Evolutionary conservation across 768 basidiomycete genomes (phyloP).

Genomic region (Clitopilus passeckerianus): DNA sequence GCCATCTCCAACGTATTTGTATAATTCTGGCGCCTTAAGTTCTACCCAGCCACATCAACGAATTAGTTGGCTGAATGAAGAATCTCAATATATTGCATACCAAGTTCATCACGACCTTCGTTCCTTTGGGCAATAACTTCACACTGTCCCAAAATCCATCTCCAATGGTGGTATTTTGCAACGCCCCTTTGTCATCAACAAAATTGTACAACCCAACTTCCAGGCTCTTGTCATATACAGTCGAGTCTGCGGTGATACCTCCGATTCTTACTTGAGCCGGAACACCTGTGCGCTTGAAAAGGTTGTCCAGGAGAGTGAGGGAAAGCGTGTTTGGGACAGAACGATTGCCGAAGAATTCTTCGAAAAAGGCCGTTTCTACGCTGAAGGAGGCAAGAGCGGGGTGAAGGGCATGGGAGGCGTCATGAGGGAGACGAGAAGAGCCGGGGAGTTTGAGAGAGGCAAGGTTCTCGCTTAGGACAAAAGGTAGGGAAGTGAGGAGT

Average conservation of each 20-base stretch:
- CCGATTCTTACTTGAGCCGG: slow-evolving; percentile 46
- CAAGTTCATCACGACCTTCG: slow-evolving; percentile 41
- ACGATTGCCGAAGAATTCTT: slow-evolving; percentile 42
- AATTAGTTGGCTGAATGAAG: not conserved
- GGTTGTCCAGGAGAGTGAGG: slow-evolving; percentile 37
- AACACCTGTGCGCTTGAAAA: slow-evolving; percentile 37
- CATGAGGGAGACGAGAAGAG: slow-evolving; percentile 33
- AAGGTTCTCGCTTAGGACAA: slow-evolving; percentile 1
- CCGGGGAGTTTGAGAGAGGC: slow-evolving; percentile 28
- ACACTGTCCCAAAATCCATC: slow-evolving; percentile 45
- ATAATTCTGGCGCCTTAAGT: slow-evolving; percentile 39
- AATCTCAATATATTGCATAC: slow-evolving; percentile 16
- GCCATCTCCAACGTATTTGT: slow-evolving; percentile 38
- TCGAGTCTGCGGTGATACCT: slow-evolving; percentile 51
- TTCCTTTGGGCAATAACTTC: slow-evolving; percentile 37
- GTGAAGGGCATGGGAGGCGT: slow-evolving; percentile 37
- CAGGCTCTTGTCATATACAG: slow-evolving; percentile 39
- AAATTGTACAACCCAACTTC: slow-evolving; percentile 36
- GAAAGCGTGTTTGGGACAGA: slow-evolving; percentile 38
- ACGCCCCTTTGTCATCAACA: slow-evolving; percentile 34
- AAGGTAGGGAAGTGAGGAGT: slow-evolving; percentile 1
- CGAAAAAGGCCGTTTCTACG: slow-evolving; percentile 51
- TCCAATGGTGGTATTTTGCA: slow-evolving; percentile 48
- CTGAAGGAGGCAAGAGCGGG: slow-evolving; percentile 48
- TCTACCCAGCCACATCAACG: slow-evolving; percentile 19